Percentiles rank a stretch among this genome's conserved stretches.
Evolutionary conservation across 148 eudicot genomes (phyloP).

Genomic region (Tetragonia tetragonoides): DNA sequence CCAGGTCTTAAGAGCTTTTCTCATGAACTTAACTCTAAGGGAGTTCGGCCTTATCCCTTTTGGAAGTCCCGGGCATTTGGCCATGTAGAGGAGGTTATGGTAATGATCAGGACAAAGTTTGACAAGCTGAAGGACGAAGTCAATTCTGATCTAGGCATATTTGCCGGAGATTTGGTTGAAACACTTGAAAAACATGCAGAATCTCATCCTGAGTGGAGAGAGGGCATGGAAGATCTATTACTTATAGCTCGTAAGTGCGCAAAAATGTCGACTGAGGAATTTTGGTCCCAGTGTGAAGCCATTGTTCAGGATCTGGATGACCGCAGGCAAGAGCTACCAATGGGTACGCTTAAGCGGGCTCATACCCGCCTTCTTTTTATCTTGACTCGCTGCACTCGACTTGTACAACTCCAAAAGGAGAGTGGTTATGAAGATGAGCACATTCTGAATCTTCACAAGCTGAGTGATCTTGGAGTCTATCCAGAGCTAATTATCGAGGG

Average conservation of each 20-base stretch:
- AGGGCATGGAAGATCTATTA: slow-evolving; percentile 73
- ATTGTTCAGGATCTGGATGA: slow-evolving; percentile 94
- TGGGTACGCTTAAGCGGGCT: slow-evolving; percentile 78
- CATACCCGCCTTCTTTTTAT: slow-evolving; percentile 92
- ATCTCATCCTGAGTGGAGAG: slow-evolving; percentile 67
- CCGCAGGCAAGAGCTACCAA: slow-evolving; percentile 80
- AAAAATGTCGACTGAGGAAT: slow-evolving; percentile 81
- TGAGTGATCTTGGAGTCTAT: slow-evolving; percentile 94
- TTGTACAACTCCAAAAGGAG: slow-evolving; percentile 89
- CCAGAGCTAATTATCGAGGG: slow-evolving; percentile 43
- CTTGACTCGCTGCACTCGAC: slow-evolving; percentile 88
- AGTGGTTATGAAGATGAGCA: slow-evolving; percentile 84
- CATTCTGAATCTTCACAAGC: slow-evolving; percentile 61
- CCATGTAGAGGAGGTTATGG: slow-evolving; percentile 79
- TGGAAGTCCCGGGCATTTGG: slow-evolving; percentile 88
- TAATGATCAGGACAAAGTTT: slow-evolving; percentile 84
- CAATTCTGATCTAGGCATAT: slow-evolving; percentile 75
- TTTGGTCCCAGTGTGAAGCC: slow-evolving; percentile 85
- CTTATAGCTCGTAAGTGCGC: slow-evolving; percentile 76
- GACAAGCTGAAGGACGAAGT: slow-evolving; percentile 93
- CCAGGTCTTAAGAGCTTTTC: slow-evolving; percentile 95
- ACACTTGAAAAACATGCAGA: slow-evolving; percentile 60
- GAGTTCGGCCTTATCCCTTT: slow-evolving; percentile 89
- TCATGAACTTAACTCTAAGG: slow-evolving; percentile 97
- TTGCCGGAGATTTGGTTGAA: slow-evolving; percentile 88